These are phyloP conservation scores for Cinnamomum chago DNA, from an alignment of 164 flowering plant species.

Conservation along the genomic window DNA sequence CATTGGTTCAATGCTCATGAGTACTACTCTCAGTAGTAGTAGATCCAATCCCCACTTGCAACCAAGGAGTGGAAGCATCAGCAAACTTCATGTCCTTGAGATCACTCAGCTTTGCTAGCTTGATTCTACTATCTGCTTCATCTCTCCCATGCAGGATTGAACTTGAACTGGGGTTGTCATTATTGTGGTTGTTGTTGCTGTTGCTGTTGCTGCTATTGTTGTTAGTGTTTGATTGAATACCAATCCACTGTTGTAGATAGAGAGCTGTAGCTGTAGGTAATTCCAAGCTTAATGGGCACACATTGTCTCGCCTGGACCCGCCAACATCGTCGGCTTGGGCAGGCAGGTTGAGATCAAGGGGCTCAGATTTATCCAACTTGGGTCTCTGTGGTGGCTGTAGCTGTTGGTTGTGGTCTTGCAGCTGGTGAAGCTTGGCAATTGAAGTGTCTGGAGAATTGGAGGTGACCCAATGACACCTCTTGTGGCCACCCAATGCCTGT, in stretches of 20 bases:
- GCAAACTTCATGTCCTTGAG: conserved; percentile 51
- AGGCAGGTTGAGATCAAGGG: conserved; percentile 75
- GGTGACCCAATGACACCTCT: conserved; percentile 95
- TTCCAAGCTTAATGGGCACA: conserved; percentile 31
- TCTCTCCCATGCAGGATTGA: conserved; percentile 32
- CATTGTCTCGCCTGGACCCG: conserved; percentile 18
- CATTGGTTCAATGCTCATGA: background rate
- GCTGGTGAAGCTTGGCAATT: conserved; percentile 29
- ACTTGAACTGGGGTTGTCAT: conserved; percentile 1
- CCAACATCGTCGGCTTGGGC: conserved; percentile 34
- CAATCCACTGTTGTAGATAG: conserved; percentile 45
- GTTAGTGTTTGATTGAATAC: conserved; percentile 16
- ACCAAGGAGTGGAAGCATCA: conserved; percentile 65
- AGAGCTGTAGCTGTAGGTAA: conserved; percentile 39
- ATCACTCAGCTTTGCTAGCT: conserved; percentile 75
- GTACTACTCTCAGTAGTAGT: conserved; percentile 35
- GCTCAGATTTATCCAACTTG: conserved; percentile 23
- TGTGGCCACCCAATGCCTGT: conserved; percentile 94
- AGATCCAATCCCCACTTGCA: conserved; percentile 88
- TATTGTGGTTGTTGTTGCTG: conserved; percentile 1
- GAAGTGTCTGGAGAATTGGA: conserved; percentile 52
- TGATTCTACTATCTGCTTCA: conserved; percentile 68
- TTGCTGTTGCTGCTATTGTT: conserved; percentile 4
- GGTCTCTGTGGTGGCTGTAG: conserved; percentile 21
- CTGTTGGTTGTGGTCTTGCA: conserved; percentile 19